Conservation (phyloP, 2,329 filamentous ascomycete species). For the Aspergillus sojae region DNA sequence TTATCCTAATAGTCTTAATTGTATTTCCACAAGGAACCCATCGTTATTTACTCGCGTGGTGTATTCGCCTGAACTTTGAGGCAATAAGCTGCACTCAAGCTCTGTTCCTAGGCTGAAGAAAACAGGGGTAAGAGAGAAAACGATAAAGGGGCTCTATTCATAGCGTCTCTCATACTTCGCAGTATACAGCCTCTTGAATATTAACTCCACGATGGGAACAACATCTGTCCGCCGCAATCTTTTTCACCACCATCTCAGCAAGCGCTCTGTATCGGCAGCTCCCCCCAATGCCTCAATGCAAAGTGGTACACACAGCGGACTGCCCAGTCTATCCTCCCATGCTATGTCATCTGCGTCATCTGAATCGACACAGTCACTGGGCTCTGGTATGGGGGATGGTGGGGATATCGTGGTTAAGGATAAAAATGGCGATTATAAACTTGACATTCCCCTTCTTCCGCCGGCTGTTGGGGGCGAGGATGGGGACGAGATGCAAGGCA, state of each 20-base stretch:
- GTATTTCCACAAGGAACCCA: background rate
- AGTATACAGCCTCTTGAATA: background rate
- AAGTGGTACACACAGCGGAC: slow-evolving; percentile 16
- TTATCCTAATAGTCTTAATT: background rate
- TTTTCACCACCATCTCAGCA: slow-evolving; percentile 48
- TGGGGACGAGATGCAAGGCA: slow-evolving; percentile 45
- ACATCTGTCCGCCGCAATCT: slow-evolving; percentile 47
- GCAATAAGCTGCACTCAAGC: background rate
- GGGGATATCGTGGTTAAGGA: slow-evolving; percentile 55
- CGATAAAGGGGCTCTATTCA: background rate
- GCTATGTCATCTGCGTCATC: slow-evolving; percentile 24
- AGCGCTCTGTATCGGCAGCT: slow-evolving; percentile 40
- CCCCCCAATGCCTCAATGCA: slow-evolving; percentile 26
- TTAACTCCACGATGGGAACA: slow-evolving; percentile 26
- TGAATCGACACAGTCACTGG: slow-evolving; percentile 25
- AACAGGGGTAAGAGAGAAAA: background rate
- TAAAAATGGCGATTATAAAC: slow-evolving; percentile 51
- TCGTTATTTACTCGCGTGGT: background rate
- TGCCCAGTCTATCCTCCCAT: slow-evolving; percentile 28
- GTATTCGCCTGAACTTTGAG: too few species aligned
- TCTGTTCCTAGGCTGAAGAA: background rate
- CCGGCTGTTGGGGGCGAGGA: slow-evolving; percentile 38
- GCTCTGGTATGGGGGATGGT: slow-evolving; percentile 32
- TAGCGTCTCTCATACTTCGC: background rate
- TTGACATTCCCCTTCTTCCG: slow-evolving; percentile 49